Conservation (phyloP, 2,329 filamentous ascomycete genomes). For the Moelleriella libera region DNA sequence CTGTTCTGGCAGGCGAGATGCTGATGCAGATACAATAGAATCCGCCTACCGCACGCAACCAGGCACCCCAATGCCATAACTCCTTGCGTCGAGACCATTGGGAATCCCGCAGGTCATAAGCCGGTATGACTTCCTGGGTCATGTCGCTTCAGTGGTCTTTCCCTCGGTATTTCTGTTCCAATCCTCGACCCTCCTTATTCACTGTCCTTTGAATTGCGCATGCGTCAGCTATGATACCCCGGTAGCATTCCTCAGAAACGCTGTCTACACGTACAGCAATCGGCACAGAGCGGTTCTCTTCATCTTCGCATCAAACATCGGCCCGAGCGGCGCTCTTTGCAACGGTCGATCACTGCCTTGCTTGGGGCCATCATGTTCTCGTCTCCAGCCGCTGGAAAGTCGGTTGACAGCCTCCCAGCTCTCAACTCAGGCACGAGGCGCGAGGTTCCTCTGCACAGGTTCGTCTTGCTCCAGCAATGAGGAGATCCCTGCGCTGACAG, state of each 20-base stretch:
- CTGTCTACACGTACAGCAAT: slow-evolving; percentile 20
- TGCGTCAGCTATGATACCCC: slow-evolving; percentile 32
- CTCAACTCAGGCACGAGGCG: slow-evolving; percentile 32
- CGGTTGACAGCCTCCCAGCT: slow-evolving; percentile 48
- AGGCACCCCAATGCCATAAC: not conserved
- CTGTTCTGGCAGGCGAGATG: no score
- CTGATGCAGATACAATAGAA: no score
- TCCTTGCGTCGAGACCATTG: no score
- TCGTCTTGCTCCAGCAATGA: slow-evolving; percentile 4
- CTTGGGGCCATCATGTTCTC: slow-evolving; percentile 39
- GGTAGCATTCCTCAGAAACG: slow-evolving; percentile 19
- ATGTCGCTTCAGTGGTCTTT: not conserved
- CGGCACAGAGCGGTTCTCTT: not conserved
- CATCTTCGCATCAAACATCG: no score
- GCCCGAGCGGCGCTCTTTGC: no score
- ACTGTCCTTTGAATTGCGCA: not conserved
- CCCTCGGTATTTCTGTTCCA: not conserved
- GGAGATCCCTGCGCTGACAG: slow-evolving; percentile 8
- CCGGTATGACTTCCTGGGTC: not conserved
- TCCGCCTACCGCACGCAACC: no score
- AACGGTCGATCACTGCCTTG: no score
- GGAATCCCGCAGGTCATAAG: no score
- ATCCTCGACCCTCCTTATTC: not conserved
- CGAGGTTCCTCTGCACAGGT: slow-evolving; percentile 49
- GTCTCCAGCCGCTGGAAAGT: slow-evolving; percentile 44